Evolutionary conservation across 768 basidiomycete genomes (phyloP).

Genomic region (Hirschioporus abietinus): DNA sequence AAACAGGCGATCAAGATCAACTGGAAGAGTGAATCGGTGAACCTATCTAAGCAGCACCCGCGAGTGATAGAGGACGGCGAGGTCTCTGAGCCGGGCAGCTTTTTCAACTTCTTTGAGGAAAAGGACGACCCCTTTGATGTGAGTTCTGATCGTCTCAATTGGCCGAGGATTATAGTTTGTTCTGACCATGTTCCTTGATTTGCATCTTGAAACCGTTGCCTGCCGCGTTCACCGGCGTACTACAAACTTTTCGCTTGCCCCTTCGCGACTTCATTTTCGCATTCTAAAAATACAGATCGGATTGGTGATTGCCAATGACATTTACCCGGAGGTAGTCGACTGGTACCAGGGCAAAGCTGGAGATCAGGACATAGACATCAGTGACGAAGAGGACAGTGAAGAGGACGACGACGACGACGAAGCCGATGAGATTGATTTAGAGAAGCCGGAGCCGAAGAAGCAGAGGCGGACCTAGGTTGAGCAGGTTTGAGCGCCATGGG

Average conservation of each 20-base stretch:
- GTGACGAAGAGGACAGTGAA: constrained; percentile 60
- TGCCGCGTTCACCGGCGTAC: no score
- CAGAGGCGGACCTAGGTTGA: constrained; percentile 46
- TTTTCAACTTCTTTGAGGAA: constrained; percentile 84
- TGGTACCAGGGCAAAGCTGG: constrained; percentile 69
- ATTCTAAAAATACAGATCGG: constrained; percentile 47
- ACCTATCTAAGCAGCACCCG: constrained; percentile 76
- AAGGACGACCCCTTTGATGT: constrained; percentile 65
- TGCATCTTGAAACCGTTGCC: neutral
- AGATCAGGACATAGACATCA: constrained; percentile 56
- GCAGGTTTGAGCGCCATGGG: neutral
- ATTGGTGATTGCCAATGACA: constrained; percentile 63
- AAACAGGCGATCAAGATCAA: constrained; percentile 60
- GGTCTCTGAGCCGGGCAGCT: constrained; percentile 67
- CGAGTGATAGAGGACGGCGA: constrained; percentile 49
- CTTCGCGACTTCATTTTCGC: neutral
- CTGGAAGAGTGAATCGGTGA: constrained; percentile 77
- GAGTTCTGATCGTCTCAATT: constrained; percentile 22
- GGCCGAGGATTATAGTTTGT: neutral
- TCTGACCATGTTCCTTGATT: neutral
- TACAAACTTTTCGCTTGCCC: neutral
- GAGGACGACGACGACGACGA: constrained; percentile 78
- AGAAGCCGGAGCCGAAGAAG: constrained; percentile 77
- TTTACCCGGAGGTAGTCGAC: constrained; percentile 78
- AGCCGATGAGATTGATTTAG: constrained; percentile 82